Percentiles rank a stretch among this genome's conserved stretches.
These are phyloP conservation scores for Linderniella brevidens DNA, from an alignment of 257 asterid genomes.

Conservation along the genomic window DNA sequence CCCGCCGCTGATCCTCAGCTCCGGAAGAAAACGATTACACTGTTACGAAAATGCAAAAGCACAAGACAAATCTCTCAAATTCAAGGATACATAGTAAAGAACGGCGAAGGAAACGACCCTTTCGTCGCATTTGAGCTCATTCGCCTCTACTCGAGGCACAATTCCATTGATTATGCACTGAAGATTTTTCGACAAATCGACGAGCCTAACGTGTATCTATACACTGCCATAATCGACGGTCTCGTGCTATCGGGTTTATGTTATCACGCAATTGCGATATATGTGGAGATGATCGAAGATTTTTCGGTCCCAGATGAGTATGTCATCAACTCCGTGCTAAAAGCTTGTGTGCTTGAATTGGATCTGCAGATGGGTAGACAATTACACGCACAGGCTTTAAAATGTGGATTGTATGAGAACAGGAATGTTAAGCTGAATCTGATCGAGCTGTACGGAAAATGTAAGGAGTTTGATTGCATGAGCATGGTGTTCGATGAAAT, in stretches of 20 bases:
- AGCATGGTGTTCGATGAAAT: slow-evolving; percentile 33
- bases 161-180: slow-evolving; percentile 28
- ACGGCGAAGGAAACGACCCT: slow-evolving; percentile 18
- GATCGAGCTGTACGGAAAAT: slow-evolving; percentile 34
- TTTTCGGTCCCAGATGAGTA: slow-evolving; percentile 25
- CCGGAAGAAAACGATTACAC: slow-evolving; percentile 16
- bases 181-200: slow-evolving; percentile 17
- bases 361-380: slow-evolving; percentile 20
- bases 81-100: slow-evolving; percentile 23
- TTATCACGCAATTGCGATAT: slow-evolving; percentile 11
- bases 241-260: slow-evolving; percentile 14
- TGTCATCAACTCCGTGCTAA: slow-evolving; percentile 26
- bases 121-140: slow-evolving; percentile 34
- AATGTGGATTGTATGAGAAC: slow-evolving; percentile 22
- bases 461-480: slow-evolving; percentile 26
- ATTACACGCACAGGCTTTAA: slow-evolving; percentile 29
- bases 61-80: slow-evolving; percentile 17
- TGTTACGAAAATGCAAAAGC: slow-evolving; percentile 20
- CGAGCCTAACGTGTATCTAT: slow-evolving; percentile 27
- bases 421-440: slow-evolving; percentile 26
- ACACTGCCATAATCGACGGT: slow-evolving; percentile 37
- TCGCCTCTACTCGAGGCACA: slow-evolving; percentile 26
- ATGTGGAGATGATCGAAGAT: slow-evolving; percentile 21
- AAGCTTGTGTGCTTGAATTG: slow-evolving; percentile 26
- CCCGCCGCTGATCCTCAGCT: slow-evolving; percentile 9